Conservation (phyloP, 2,329 filamentous ascomycete species). For the Polychaeton citri region DNA sequence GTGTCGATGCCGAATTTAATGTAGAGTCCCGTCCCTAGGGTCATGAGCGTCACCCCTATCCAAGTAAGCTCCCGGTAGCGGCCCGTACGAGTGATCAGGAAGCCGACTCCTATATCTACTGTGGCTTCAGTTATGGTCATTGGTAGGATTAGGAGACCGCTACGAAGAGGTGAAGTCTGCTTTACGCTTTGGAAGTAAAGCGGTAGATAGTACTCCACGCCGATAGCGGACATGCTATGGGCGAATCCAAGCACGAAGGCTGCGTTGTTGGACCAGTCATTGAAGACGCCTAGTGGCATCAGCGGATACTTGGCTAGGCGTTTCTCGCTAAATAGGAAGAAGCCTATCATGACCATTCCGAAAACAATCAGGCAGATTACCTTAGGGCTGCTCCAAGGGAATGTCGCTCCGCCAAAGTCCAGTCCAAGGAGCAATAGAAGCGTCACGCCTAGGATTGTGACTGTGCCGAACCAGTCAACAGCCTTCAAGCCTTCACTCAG, state of each 20-base stretch:
- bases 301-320: slow-evolving; percentile 51
- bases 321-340: slow-evolving; percentile 50
- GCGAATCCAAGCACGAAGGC: slow-evolving; percentile 37
- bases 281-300: slow-evolving; percentile 54
- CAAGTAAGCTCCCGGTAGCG: slow-evolving; percentile 35
- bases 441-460: slow-evolving; percentile 38
- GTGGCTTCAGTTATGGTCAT: slow-evolving; percentile 36
- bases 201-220: slow-evolving; percentile 56
- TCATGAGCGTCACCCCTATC: slow-evolving; percentile 28
- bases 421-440: slow-evolving; percentile 40
- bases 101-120: slow-evolving; percentile 31
- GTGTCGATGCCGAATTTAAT: slow-evolving; percentile 27
- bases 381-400: slow-evolving; percentile 41
- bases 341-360: slow-evolving; percentile 32
- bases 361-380: slow-evolving; percentile 43
- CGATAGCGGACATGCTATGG: slow-evolving; percentile 46
- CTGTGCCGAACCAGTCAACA: slow-evolving; percentile 41
- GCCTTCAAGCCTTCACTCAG: slow-evolving; percentile 35
- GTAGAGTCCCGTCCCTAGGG: slow-evolving; percentile 35
- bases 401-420: slow-evolving; percentile 40
- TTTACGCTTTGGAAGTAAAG: slow-evolving; percentile 60
- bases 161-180: slow-evolving; percentile 46
- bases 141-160: slow-evolving; percentile 48
- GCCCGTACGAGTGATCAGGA: slow-evolving; percentile 38
- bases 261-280: slow-evolving; percentile 41